Base-by-base conservation (phyloP, 208 protist species). In the Wallacemonas rigidus region DNA sequence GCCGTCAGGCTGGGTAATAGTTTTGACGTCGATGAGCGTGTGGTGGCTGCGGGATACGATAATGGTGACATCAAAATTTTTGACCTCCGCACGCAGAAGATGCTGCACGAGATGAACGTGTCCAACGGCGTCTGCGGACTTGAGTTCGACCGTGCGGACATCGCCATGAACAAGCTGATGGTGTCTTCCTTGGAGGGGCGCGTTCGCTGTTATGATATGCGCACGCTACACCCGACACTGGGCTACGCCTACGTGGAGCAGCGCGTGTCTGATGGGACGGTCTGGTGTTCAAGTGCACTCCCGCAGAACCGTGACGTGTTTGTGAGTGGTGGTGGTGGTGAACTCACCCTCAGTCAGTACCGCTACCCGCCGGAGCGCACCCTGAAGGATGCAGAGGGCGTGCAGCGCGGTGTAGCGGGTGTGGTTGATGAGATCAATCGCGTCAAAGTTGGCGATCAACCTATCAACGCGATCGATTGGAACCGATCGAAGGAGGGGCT, bases 21-120 rank as follows among this genome's bases (percentile, higher is more conserved):
- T 61, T 85, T 81, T 69, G 85, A 91, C 79, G 67, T 85, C 11
- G 87, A 95, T 43, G 95, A 98, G 79, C 92, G 97, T 43, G 85
- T 93, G 15, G 85, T 98, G 11, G 92, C 82, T n/a, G 88, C 90
- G 9, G 97, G 95, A 2, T 98, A 98, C 78, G 95, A 98, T 73
- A 98, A 98, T 80, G 97, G 97, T 36, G 97, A 98, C 75, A 80
- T 98, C 48, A 98, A 98, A 73, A 70, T 98, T 8, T 98, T 98
- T 61, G 97, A 98, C 70, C 73, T 98, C 36, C 88, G 93, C 70
- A 97, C 75, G 15, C 93, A 93, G 68, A 89, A 83, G 69, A 88
- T 98, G 81, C 67, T 89, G 26, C 94, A 94, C 72, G 94, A 98
- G 78, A 95, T 97, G 57, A 98, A 98, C 72, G 86, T 98, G 38